Base-by-base conservation (phyloP, 108 stramenopile species). In the Heterococcus sp. region DNA sequence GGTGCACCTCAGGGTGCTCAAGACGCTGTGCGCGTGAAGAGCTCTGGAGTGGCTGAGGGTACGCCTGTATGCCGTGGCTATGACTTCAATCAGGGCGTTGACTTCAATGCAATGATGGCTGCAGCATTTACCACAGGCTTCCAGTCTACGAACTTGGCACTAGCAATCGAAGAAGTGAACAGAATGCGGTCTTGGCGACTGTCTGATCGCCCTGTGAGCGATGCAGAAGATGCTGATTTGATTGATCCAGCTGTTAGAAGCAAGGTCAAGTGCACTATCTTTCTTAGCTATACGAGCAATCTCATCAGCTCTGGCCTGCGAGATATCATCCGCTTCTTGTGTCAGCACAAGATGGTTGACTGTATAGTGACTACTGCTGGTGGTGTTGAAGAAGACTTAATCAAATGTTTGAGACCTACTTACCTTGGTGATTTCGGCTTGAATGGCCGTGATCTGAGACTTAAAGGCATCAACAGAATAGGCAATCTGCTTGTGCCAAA, bases 331-430 rank as follows among this genome's bases (percentile, higher is more conserved):
- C 86, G 88, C 11, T 99, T 93, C 83, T 75, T 99, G 27, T 92
- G 91, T 29, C 85, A 97, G 88, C 93, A 99, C 86, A 92, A 91
- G 73, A 91, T 98, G 94, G 96, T 99, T 8, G 96, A 97, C 84
- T 90, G 88, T 29, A 89, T 99, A 69, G 95, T 97, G 3, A 98
- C 97, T 32, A 98, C 98, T 5, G 97, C 95, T 2, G 98, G 98
- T 0, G 98, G 97, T 0, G 91, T 99, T 77, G 98, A 99, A 88
- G 98, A 99, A 81, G 98, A 99, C 86, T 86, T 99, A 37, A 94
- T 99, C 69, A 99, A 99, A 87, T 99, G 98, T 88, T 90, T 99
- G 64, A 91, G 93, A 66, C 95, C 94, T 5, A 97, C 96, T 0
- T 97, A 91, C 84, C 88, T 99, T 87, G 98, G 98, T 5, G 95